These are phyloP conservation scores for Tuber melanosporum DNA, from an alignment of 495 filamentous ascomycete species.

Conservation along the genomic window DNA sequence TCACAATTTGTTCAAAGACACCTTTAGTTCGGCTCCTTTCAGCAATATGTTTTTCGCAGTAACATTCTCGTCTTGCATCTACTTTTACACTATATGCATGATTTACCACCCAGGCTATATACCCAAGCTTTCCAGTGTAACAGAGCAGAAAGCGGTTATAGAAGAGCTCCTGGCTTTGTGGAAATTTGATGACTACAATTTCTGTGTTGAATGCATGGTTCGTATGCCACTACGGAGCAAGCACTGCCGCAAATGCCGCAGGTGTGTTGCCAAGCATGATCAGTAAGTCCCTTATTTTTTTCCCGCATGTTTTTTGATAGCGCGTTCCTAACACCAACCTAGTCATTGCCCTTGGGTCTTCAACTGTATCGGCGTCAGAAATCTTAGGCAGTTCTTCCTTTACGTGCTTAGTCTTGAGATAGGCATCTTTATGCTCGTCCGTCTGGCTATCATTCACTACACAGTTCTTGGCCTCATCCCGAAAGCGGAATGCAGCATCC, in stretches of 20 bases:
- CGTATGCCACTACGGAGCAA: constrained; percentile 86
- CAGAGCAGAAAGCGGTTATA: constrained; percentile 78
- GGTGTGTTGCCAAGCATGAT: constrained; percentile 93
- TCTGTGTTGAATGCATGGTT: constrained; percentile 90
- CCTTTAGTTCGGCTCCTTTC: constrained; percentile 57
- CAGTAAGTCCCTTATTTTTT: constrained; percentile 58
- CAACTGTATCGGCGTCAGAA: constrained; percentile 91
- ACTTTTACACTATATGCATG: constrained; percentile 85
- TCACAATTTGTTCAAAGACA: constrained; percentile 49
- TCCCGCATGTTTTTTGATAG: neutral
- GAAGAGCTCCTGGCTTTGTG: constrained; percentile 72
- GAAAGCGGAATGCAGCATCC: constrained; percentile 60
- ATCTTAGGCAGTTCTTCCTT: constrained; percentile 88
- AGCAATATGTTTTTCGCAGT: constrained; percentile 66
- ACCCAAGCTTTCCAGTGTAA: constrained; percentile 82
- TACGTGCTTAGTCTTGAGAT: constrained; percentile 72
- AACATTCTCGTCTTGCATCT: constrained; percentile 60
- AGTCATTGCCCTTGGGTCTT: constrained; percentile 98
- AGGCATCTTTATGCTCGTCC: constrained; percentile 56
- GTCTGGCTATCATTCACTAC: constrained; percentile 21
- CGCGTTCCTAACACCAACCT: neutral
- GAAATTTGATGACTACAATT: constrained; percentile 91
- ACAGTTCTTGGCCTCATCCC: constrained; percentile 12
- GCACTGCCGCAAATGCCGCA: constrained; percentile 83
- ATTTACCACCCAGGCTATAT: constrained; percentile 84